Percentiles rank a stretch among this genome's conserved stretches.
Evolutionary conservation across 2,329 filamentous ascomycete species (phyloP).

Genomic region (Monosporascus cannonballus): DNA sequence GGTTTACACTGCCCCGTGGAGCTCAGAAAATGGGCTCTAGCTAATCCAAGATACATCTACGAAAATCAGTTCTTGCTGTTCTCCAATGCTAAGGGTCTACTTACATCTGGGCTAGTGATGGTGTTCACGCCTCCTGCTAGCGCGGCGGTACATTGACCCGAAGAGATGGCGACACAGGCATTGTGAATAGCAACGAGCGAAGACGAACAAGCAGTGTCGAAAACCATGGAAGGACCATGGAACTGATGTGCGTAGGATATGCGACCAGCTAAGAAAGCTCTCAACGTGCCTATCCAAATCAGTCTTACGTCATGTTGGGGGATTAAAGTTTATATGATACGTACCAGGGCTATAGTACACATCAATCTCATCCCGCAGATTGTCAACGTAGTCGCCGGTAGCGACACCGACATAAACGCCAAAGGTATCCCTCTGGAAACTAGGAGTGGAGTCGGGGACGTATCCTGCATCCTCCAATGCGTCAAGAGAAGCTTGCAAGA

Average conservation of each 20-base stretch:
- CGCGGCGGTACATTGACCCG: conserved; percentile 11
- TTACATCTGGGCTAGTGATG: conserved; percentile 13
- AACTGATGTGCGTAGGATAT: conserved; percentile 23
- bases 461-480: conserved; percentile 20
- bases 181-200: conserved; percentile 24
- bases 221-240: conserved; percentile 17
- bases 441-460: conserved; percentile 13
- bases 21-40: conserved; percentile 10
- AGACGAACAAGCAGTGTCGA: conserved; percentile 27
- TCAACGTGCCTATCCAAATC: conserved; percentile 4
- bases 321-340: not conserved
- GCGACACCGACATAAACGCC: conserved; percentile 25
- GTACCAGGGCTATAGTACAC: conserved; percentile 22
- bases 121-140: conserved; percentile 15
- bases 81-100: not conserved
- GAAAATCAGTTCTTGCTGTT: not conserved
- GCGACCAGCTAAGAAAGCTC: conserved; percentile 13
- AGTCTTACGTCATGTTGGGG: not conserved
- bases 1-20: conserved; percentile 7
- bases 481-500: conserved; percentile 10
- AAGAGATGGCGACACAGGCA: conserved; percentile 15
- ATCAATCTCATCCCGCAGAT: conserved; percentile 19
- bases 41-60: conserved; percentile 14
- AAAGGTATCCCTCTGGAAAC: conserved; percentile 16
- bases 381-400: conserved; percentile 24